These are phyloP conservation scores for Populus hybrid DNA, from an alignment of 441 rosid genomes.

Conservation along the genomic window DNA sequence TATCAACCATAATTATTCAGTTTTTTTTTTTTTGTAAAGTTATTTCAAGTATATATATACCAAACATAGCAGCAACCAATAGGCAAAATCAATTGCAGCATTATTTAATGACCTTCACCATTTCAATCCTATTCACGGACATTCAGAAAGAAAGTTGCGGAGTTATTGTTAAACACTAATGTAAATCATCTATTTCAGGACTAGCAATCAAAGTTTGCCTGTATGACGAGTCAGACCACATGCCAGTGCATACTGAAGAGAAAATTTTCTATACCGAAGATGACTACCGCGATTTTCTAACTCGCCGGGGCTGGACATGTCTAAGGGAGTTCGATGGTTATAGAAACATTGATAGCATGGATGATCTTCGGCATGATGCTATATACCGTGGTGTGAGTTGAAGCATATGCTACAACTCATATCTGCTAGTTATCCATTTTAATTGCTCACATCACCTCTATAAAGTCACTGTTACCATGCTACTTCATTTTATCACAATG, in stretches of 20 bases:
- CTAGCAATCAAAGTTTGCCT: constrained; percentile 71
- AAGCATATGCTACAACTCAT: constrained; percentile 13
- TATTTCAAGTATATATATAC: not conserved
- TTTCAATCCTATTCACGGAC: not conserved
- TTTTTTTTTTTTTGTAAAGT: not conserved
- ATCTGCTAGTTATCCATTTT: not conserved
- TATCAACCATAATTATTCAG: not conserved
- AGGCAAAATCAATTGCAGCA: not conserved
- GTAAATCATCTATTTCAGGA: constrained; percentile 39
- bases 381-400: constrained; percentile 64
- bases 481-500: not conserved
- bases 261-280: constrained; percentile 82
- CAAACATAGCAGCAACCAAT: not conserved
- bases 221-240: constrained; percentile 75
- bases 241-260: constrained; percentile 82
- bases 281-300: constrained; percentile 75
- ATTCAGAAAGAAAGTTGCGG: not conserved
- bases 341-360: constrained; percentile 79
- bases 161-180: not conserved
- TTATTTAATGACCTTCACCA: not conserved
- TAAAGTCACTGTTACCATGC: not conserved
- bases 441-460: not conserved
- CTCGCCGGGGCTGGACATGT: constrained; percentile 75
- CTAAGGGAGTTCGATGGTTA: constrained; percentile 80
- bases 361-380: constrained; percentile 79